Evolutionary conservation across 495 filamentous ascomycete genomes (phyloP).

Genomic region (Talaromyces thailandensis): DNA sequence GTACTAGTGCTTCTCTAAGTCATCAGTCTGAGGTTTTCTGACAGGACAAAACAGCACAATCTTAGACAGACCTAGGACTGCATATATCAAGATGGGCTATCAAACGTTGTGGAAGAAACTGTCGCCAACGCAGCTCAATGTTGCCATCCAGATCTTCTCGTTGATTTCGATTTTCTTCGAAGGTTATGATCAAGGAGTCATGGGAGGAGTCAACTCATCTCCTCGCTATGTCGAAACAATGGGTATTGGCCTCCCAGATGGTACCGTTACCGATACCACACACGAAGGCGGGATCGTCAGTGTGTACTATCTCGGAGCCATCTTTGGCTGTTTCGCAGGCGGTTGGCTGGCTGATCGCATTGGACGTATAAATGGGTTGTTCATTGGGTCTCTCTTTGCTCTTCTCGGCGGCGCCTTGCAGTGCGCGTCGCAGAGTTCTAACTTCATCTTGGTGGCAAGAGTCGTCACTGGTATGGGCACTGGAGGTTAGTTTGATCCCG

Average conservation of each 20-base stretch:
- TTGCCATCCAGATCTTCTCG: slow-evolving; percentile 37
- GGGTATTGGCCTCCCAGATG: slow-evolving; percentile 26
- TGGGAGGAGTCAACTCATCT: slow-evolving; percentile 36
- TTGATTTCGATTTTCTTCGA: slow-evolving; percentile 45
- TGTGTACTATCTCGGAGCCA: slow-evolving; percentile 46
- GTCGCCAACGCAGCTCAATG: slow-evolving; percentile 29
- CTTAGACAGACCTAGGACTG: neutral
- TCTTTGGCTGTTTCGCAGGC: slow-evolving; percentile 43
- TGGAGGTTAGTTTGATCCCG: slow-evolving; percentile 20
- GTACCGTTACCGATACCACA: slow-evolving; percentile 26
- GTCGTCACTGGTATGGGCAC: slow-evolving; percentile 50
- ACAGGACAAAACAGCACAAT: neutral
- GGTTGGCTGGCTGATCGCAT: slow-evolving; percentile 44
- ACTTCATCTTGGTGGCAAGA: slow-evolving; percentile 46
- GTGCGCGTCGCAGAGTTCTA: slow-evolving; percentile 37
- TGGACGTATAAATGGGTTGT: slow-evolving; percentile 47
- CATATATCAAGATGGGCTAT: slow-evolving; percentile 21
- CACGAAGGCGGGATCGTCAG: slow-evolving; percentile 42
- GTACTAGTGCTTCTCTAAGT: neutral
- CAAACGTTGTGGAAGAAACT: slow-evolving; percentile 34
- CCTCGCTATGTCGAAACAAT: slow-evolving; percentile 27
- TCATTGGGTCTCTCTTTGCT: slow-evolving; percentile 42
- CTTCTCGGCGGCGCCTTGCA: slow-evolving; percentile 46
- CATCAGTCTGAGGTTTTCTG: neutral
- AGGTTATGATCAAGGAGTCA: slow-evolving; percentile 47